Evolutionary conservation across 129 eudicot species (phyloP).

Genomic region (Pittosporum tobira): DNA sequence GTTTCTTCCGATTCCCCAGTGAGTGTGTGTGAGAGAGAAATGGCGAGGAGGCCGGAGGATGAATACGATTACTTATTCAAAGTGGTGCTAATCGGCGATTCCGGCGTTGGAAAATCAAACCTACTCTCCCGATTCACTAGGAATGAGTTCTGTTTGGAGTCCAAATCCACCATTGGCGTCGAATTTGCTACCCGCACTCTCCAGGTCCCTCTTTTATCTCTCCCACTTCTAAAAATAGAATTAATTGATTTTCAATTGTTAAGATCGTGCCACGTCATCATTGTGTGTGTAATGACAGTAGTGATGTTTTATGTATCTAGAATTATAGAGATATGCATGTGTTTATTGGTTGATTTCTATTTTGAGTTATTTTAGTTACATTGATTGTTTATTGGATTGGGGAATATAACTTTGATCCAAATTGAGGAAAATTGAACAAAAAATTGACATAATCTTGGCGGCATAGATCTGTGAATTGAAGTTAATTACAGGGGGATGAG

Average conservation of each 20-base stretch:
- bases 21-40: constrained; percentile 24
- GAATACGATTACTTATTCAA: constrained; percentile 92
- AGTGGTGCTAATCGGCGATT: constrained; percentile 80
- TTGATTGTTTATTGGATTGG: background rate
- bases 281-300: no score
- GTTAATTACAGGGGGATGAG: no score
- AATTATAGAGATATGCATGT: background rate
- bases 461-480: constrained; percentile 1
- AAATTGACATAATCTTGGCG: background rate
- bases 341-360: background rate
- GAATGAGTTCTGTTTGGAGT: constrained; percentile 81
- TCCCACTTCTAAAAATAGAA: background rate
- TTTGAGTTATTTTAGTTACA: background rate
- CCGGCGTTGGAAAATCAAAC: constrained; percentile 83
- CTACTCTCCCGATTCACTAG: constrained; percentile 81
- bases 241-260: background rate
- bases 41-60: constrained; percentile 87
- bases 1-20: constrained; percentile 5
- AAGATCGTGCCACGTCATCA: no score
- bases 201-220: constrained; percentile 33
- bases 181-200: constrained; percentile 96
- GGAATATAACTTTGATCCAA: no score
- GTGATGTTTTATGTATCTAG: background rate
- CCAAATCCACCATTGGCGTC: constrained; percentile 95
- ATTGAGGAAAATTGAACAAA: no score